Evolutionary conservation across 139 green algal genomes (phyloP), one percentile per base, ranked within the genome.

Genomic region (Eudorina sp.): DNA sequence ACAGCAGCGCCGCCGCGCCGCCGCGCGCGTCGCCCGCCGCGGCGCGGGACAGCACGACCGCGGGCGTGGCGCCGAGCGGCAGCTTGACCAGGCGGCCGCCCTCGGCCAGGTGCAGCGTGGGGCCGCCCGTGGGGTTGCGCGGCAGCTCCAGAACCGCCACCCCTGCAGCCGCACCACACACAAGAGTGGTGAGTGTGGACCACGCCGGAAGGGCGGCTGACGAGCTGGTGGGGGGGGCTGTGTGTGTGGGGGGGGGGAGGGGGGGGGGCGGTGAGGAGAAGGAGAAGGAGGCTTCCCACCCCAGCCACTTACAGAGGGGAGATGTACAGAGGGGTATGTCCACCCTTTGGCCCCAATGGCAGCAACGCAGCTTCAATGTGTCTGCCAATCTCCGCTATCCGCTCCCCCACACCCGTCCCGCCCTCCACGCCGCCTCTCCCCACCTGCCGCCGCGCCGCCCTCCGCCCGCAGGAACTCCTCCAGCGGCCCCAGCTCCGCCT

Each of bases 401-500:
- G 18, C 64, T 21, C 43, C 13, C 43, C 19, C 40, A 14, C 3
- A 25, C 29, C 70, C 41, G n/a, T 48, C 70, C 23, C 70, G 29
- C 23, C 21, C 40, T 25, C 38, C 34, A 34, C 7, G 6, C 53
- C 34, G 2, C 16, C 62, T 21, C 77, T 4, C 55, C 77, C 2
- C 82, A 88, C 82, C 82, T 41, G 82, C 82, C 11, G 64, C 82
- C 13, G 82, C 64, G 2, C n/a, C n/a, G n/a, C n/a, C 89, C 40
- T 92, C 74, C 8, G 38, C 41, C n/a, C 53, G 36, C 64, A 92
- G 41, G 69, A 92, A 90, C 19, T 66, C 77, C 40, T 80, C 83
- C 84, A 92, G 64, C 18, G 55, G 84, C 21, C 89, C 89, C 69
- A 92, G 84, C 53, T 74, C 43, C 36, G 77, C 36, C 77, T 83